Evolutionary conservation across 306 rosid species (phyloP), one percentile per base, ranked within the genome.

Genomic region (Mucuna pruriens): DNA sequence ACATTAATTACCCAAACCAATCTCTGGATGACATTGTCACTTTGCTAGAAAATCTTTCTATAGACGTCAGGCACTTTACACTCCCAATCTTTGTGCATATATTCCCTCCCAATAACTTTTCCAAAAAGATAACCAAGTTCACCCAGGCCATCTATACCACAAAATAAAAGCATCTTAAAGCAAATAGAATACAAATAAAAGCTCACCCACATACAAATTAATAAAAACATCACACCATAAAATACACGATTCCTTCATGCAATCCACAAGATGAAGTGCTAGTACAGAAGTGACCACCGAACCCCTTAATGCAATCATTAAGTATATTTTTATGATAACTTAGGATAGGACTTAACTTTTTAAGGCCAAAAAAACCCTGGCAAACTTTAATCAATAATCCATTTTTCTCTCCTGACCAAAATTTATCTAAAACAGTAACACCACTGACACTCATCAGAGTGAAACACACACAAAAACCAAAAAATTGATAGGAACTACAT

Each of bases 41-140:
- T 74, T 74, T 36, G 61, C 44, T 64, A 86, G 85, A 88, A 71
- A 83, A 88, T 85, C 84, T 86, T 91, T 88, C 85, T 79, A 82
- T 71, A 75, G 62, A 63, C 81, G 91, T 79, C 88, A 83, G 82
- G 79, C 89, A 87, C 97, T 88, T 89, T 87, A 85, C 46, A 78
- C 80, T 38, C 81, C 83, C 80, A 87, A 84, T 88, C 83, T 80
- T 76, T 6, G 64, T 87, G 91, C 90, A 91, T 93, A 91, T 91
- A 93, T 93, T 91, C 97, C 90, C 83, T 70, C 80, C 82, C 58
- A 85, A 79, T 88, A 84, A 85, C 90, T 91, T 90, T 88, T 86
- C 87, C 75, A 77, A 84, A 90, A 89, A 67, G 84, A 83, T 73
- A 44, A 57, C 80, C 68, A 83, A 84, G 85, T 62, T 84, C 80